Evolutionary conservation across 2,329 filamentous ascomycete species (phyloP).

Genomic region (Colletotrichum karsti): DNA sequence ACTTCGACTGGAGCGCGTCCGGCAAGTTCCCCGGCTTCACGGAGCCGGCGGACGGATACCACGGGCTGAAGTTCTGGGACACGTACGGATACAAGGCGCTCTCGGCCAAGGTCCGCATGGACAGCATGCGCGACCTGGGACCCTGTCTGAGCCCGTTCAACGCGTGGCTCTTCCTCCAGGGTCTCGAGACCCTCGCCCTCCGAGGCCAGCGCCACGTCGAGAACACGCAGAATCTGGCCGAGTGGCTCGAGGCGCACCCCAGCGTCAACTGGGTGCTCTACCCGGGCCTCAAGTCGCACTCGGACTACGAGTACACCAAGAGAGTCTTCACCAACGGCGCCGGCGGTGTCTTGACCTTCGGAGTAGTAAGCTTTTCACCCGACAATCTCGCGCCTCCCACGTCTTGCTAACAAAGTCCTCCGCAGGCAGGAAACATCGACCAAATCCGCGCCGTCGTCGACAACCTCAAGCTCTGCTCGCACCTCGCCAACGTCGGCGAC

Average conservation of each 20-base stretch:
- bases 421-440: conserved; percentile 41
- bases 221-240: conserved; percentile 71
- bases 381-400: too few species aligned
- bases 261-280: conserved; percentile 79
- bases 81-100: conserved; percentile 73
- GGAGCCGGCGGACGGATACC: conserved; percentile 74
- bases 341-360: conserved; percentile 77
- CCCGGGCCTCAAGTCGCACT: conserved; percentile 72
- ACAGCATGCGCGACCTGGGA: conserved; percentile 75
- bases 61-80: conserved; percentile 76
- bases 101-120: conserved; percentile 73
- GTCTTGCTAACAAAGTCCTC: neutral
- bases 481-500: conserved; percentile 78
- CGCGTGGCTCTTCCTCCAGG: conserved; percentile 75
- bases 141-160: conserved; percentile 75
- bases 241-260: conserved; percentile 74
- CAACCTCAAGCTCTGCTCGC: conserved; percentile 76
- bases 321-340: conserved; percentile 75
- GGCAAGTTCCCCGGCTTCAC: conserved; percentile 76
- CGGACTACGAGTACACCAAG: conserved; percentile 70
- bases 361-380: conserved; percentile 58
- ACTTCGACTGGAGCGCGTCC: conserved; percentile 77
- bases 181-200: conserved; percentile 74
- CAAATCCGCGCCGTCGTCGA: conserved; percentile 66
- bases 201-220: conserved; percentile 72